Evolutionary conservation across 352 stramenopile genomes (phyloP).

Genomic region (Phytophthora sansomeana): DNA sequence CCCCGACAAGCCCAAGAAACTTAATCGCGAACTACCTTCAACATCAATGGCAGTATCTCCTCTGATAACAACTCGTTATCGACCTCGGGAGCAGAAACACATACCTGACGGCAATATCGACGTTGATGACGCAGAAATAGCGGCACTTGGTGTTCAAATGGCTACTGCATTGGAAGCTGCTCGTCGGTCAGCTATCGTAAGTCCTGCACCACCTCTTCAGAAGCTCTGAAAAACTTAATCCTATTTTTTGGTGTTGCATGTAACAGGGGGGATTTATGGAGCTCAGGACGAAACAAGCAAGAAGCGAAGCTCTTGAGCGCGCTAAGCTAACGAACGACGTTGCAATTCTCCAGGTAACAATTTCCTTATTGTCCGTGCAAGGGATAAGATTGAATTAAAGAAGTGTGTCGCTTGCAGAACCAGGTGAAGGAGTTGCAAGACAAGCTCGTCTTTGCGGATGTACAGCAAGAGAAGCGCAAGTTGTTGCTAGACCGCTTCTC

Average conservation of each 20-base stretch:
- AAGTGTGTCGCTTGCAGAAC: slow-evolving; percentile 26
- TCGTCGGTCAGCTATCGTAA: slow-evolving; percentile 43
- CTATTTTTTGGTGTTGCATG: not conserved
- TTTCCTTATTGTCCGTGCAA: not conserved
- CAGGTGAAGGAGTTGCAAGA: slow-evolving; percentile 56
- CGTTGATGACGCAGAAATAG: slow-evolving; percentile 30
- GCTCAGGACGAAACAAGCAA: slow-evolving; percentile 31
- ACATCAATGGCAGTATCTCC: slow-evolving; percentile 38
- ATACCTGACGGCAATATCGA: slow-evolving; percentile 2
- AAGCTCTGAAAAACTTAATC: slow-evolving; percentile 4
- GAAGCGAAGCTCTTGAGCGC: slow-evolving; percentile 42
- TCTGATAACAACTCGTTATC: slow-evolving; percentile 13
- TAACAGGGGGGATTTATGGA: slow-evolving; percentile 37
- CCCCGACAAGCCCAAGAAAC: slow-evolving; percentile 4
- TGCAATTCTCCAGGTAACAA: slow-evolving; percentile 49
- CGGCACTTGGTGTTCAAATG: slow-evolving; percentile 43
- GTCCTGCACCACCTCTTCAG: slow-evolving; percentile 1
- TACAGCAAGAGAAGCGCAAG: slow-evolving; percentile 9
- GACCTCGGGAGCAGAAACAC: slow-evolving; percentile 10
- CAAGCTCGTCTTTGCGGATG: slow-evolving; percentile 11
- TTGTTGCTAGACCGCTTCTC: slow-evolving; percentile 46
- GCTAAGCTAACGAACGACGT: slow-evolving; percentile 59
- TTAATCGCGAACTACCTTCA: slow-evolving; percentile 32
- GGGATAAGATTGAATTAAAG: not conserved
- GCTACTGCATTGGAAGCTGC: slow-evolving; percentile 42